A percentile compares a stretch with the other conserved stretches of the same genome.
Conservation (phyloP, 345 rosid species). For the Populus simonii region DNA sequence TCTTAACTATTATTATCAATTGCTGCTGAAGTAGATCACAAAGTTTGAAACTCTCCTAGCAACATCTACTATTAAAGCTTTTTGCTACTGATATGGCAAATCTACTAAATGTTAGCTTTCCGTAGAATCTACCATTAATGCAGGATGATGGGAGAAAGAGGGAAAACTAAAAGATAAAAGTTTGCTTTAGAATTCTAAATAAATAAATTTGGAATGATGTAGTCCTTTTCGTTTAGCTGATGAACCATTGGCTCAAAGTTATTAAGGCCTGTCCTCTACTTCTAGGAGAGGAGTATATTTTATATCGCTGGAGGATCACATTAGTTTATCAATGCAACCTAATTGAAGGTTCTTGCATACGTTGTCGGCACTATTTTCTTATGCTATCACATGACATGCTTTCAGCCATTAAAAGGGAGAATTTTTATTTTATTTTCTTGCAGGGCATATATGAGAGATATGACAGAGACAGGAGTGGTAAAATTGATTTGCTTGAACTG, state of each 20-base stretch:
- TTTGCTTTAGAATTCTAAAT: background rate
- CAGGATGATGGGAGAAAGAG: background rate
- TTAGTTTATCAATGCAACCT: background rate
- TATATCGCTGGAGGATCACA: background rate
- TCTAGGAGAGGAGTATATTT: background rate
- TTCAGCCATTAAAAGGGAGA: background rate
- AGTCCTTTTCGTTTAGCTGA: background rate
- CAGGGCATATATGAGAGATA: conserved; percentile 62
- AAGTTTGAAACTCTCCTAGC: background rate
- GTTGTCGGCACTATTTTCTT: background rate
- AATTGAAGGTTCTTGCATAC: background rate
- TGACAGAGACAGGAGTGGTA: conserved; percentile 65
- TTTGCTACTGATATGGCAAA: background rate
- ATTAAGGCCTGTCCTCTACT: background rate
- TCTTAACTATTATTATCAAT: background rate
- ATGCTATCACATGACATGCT: background rate
- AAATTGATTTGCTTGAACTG: conserved; percentile 50
- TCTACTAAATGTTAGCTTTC: background rate
- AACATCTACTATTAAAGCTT: background rate
- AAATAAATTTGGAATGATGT: background rate
- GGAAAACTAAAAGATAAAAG: background rate
- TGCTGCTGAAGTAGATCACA: background rate
- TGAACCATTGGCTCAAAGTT: background rate
- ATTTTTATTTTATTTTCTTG: background rate
- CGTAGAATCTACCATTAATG: background rate